These are phyloP conservation scores for Fonsecaea pugnacius DNA, from an alignment of 2,329 filamentous ascomycete genomes.

Conservation along the genomic window DNA sequence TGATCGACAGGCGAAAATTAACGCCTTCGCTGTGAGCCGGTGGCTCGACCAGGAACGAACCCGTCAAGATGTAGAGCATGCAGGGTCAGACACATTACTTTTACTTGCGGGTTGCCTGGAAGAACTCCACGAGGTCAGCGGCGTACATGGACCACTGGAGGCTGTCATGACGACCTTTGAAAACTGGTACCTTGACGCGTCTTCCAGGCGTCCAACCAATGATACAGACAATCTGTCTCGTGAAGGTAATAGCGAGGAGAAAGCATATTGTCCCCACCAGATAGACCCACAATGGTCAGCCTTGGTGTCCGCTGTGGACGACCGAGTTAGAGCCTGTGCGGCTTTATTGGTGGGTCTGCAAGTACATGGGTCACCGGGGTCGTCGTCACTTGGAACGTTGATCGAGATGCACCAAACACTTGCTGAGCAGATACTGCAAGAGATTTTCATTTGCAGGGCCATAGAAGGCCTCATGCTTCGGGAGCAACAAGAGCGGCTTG, in stretches of 20 bases:
- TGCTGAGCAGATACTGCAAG: slow-evolving; percentile 23
- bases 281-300: slow-evolving; percentile 23
- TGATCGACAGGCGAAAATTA: slow-evolving; percentile 43
- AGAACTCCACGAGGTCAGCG: slow-evolving; percentile 16
- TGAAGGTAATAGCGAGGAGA: not conserved
- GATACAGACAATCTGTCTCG: not conserved
- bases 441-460: slow-evolving; percentile 26
- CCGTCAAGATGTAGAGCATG: not conserved
- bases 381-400: slow-evolving; percentile 24
- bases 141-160: slow-evolving; percentile 20
- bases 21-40: slow-evolving; percentile 35
- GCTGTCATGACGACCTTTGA: slow-evolving; percentile 23
- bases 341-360: slow-evolving; percentile 20
- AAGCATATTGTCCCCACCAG: slow-evolving; percentile 3
- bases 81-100: slow-evolving; percentile 16
- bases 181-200: slow-evolving; percentile 18
- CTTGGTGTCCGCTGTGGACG: slow-evolving; percentile 17
- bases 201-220: slow-evolving; percentile 13
- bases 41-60: slow-evolving; percentile 18
- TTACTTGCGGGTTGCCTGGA: slow-evolving; percentile 22
- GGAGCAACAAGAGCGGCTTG: slow-evolving; percentile 23
- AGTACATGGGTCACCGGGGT: slow-evolving; percentile 4
- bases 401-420: slow-evolving; percentile 24
- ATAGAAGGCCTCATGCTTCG: slow-evolving; percentile 26
- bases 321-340: slow-evolving; percentile 17